Conservation (phyloP, 1,284 basidiomycete species). For the Apiotrichum sp. region DNA sequence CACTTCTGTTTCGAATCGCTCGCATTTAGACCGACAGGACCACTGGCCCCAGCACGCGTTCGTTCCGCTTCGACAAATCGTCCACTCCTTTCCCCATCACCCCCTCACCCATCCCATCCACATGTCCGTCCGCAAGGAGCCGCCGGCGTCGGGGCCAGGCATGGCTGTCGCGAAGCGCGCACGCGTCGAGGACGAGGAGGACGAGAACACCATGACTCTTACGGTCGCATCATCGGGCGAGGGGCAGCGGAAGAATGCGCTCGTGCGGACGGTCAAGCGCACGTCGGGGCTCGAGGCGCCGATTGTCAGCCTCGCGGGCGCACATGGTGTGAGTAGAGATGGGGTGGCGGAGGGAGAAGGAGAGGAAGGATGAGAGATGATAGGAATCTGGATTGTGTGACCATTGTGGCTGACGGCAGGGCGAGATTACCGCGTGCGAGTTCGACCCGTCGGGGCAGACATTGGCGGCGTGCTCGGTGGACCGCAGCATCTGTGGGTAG, state of each 20-base stretch:
- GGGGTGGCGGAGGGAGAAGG: no score
- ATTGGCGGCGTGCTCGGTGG: conserved; percentile 45
- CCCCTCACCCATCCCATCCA: not conserved
- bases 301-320: conserved; percentile 40
- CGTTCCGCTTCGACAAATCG: no score
- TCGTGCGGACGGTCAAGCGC: conserved; percentile 42
- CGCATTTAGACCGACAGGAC: no score
- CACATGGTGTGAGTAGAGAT: conserved; percentile 39
- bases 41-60: no score
- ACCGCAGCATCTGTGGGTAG: conserved; percentile 44
- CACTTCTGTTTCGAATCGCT: no score
- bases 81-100: not conserved
- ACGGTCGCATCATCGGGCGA: conserved; percentile 44
- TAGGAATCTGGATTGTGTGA: no score
- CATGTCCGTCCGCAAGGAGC: conserved; percentile 44
- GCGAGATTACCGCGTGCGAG: conserved; percentile 46
- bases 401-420: conserved; percentile 20
- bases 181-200: conserved; percentile 39
- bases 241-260: conserved; percentile 40
- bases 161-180: conserved; percentile 44
- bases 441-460: conserved; percentile 47
- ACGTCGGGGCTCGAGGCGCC: conserved; percentile 45
- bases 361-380: no score
- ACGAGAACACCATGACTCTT: conserved; percentile 21
- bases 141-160: conserved; percentile 34